These are phyloP conservation scores for Halteria grandinella DNA, from an alignment of 73 alveolate genomes.

Conservation along the genomic window DNA sequence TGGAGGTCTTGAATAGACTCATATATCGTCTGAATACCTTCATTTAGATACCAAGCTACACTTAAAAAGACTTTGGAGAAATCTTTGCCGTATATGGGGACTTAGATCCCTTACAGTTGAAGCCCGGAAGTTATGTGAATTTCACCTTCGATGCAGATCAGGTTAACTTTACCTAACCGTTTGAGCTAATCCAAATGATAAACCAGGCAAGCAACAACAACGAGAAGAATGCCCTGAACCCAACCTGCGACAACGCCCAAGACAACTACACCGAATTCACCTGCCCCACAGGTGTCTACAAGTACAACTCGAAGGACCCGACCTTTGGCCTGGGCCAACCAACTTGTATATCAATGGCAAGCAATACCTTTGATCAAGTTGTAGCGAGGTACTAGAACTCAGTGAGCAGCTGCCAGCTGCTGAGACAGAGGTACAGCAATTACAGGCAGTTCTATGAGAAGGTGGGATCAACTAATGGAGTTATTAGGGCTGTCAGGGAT, in stretches of 20 bases:
- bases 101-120: background rate
- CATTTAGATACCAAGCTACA: background rate
- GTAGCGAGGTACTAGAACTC: conserved; percentile 5
- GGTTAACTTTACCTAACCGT: conserved; percentile 32
- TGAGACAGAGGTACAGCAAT: conserved; percentile 10
- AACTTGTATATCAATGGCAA: conserved; percentile 29
- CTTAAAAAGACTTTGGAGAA: background rate
- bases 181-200: background rate
- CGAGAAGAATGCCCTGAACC: background rate
- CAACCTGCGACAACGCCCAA: conserved; percentile 10
- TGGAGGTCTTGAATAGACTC: conserved; percentile 2
- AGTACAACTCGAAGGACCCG: background rate
- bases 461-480: background rate
- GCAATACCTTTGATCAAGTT: background rate
- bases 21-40: background rate
- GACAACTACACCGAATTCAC: conserved; percentile 13
- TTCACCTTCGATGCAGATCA: background rate
- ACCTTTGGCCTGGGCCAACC: background rate
- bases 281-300: conserved; percentile 2
- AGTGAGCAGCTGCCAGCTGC: conserved; percentile 7
- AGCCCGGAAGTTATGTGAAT: conserved; percentile 28
- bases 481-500: background rate
- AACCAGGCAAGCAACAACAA: conserved; percentile 29
- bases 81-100: conserved; percentile 1
- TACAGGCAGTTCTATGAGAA: conserved; percentile 13